phyloP scores from a whole-genome alignment of 2,329 filamentous ascomycete genomes.

The Penicillium sp. region DNA sequence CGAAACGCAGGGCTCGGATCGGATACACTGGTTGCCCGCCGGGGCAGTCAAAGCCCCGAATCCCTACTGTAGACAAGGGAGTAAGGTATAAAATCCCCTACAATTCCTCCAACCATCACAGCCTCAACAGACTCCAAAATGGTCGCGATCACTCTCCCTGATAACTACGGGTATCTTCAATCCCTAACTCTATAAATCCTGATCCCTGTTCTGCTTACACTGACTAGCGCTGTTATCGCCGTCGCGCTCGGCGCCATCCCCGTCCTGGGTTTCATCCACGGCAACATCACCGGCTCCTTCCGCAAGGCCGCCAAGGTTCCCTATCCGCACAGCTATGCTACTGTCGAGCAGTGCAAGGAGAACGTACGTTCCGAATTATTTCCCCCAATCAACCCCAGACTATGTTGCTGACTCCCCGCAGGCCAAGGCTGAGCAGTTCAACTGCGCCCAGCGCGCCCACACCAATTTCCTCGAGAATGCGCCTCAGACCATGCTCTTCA shows the following conservation, averaged over 20 bases:
- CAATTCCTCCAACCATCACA: neutral
- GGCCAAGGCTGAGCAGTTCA: conserved; percentile 46
- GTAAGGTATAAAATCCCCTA: neutral
- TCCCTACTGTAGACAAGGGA: neutral
- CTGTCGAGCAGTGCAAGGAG: conserved; percentile 50
- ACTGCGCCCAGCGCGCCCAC: conserved; percentile 55
- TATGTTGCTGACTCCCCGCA: conserved; percentile 13
- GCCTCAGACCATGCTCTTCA: conserved; percentile 47
- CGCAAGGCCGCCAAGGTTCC: conserved; percentile 52
- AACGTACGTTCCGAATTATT: conserved; percentile 28
- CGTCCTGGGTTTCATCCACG: conserved; percentile 52
- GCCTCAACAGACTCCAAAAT: conserved; percentile 23
- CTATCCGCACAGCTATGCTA: conserved; percentile 58
- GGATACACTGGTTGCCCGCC: conserved; percentile 12
- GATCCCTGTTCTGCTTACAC: conserved; percentile 3
- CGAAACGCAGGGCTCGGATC: conserved; percentile 4
- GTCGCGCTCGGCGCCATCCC: conserved; percentile 52
- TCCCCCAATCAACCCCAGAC: neutral
- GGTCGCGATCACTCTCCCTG: conserved; percentile 43
- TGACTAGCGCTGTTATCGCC: conserved; percentile 51
- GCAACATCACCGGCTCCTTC: conserved; percentile 41
- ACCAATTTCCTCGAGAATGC: conserved; percentile 59
- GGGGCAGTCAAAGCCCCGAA: neutral
- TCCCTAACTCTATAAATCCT: neutral
- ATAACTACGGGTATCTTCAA: conserved; percentile 47